phyloP scores from a whole-genome alignment of 1,139 yeast species.

The Torulaspora globosa region DNA sequence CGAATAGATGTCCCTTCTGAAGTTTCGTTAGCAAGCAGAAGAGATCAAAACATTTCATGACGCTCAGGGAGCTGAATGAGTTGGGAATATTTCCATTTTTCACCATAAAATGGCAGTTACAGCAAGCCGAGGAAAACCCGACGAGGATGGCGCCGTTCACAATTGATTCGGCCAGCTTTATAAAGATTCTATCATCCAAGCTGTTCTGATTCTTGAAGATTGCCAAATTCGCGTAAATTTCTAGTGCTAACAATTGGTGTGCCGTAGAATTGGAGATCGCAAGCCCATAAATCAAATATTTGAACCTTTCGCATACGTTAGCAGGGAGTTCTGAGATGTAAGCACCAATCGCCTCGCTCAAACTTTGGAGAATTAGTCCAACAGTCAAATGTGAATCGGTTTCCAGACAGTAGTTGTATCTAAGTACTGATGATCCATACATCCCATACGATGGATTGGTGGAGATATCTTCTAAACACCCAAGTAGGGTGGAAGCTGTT shows the following conservation, averaged over 20 bases:
- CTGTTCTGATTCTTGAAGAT: constrained; percentile 33
- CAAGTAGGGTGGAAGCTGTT: constrained; percentile 45
- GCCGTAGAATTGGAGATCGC: constrained; percentile 25
- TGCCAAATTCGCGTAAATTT: constrained; percentile 28
- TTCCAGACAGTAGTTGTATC: constrained; percentile 47
- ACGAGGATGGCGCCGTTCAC: constrained; percentile 24
- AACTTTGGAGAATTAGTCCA: constrained; percentile 41
- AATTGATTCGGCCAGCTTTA: constrained; percentile 26
- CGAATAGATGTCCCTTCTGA: constrained; percentile 33
- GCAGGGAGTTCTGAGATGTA: constrained; percentile 37
- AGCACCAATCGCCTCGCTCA: constrained; percentile 51
- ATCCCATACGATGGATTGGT: constrained; percentile 54
- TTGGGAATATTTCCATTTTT: constrained; percentile 39
- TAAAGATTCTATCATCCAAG: constrained; percentile 27
- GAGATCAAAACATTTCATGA: constrained; percentile 38
- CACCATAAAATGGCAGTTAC: constrained; percentile 26
- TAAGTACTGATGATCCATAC: constrained; percentile 42
- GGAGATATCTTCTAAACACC: constrained; percentile 45
- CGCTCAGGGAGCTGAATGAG: constrained; percentile 37
- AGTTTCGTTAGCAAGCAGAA: constrained; percentile 41
- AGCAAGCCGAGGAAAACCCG: constrained; percentile 22
- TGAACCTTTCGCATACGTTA: constrained; percentile 24
- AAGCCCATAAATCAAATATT: constrained; percentile 28
- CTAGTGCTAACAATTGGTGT: constrained; percentile 27
- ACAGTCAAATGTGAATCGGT: constrained; percentile 41